Evolutionary conservation across 495 filamentous ascomycete species (phyloP), one percentile per base, ranked within the genome.

Genomic region (Neurospora pannonica): DNA sequence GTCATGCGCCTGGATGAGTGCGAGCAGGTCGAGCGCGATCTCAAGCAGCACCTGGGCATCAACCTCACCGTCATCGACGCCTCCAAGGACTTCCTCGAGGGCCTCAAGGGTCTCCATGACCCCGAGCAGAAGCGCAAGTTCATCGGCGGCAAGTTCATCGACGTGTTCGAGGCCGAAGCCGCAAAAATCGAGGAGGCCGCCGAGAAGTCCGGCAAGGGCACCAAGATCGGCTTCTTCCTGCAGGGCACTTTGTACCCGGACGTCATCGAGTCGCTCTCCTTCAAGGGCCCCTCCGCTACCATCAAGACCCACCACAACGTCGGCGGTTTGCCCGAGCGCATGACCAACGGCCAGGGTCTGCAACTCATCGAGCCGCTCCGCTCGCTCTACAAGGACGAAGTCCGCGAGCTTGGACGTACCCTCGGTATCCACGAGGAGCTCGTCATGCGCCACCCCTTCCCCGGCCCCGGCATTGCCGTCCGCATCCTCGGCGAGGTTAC

Each of bases 101-200:
- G 89, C 19, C 87, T 99, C 10, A 90, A 90, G 81, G 95, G 93
- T 36, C 88, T 96, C 43, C 77, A 77, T 0, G 93, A 97, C 48
- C 96, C 96, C 0, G 95, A 98, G 83, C 88, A 90, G 83, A 99
- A 99, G 87, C 88, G 95, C 37, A 98, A 96, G 85, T 90, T 98
- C 78, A 98, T 99, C 78, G 95, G 74, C 73, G 74, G 74, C 70
- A 78, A 74, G 43, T 91, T 95, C 82, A 98, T 98, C 78, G 94
- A 97, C 75, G 83, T 97, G 31, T 98, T 97, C 82, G 90, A 97
- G 81, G 86, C 90, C 38, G 90, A 93, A 74, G 94, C 94, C 4
- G 87, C 90, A 75, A 87, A 90, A 79, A 93, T 97, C 39, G 91
- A 92, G 78, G 86, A 84, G 71, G 89, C 86, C 71, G 91, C 92